Evolutionary conservation across 2,329 filamentous ascomycete species (phyloP), one percentile per base, ranked within the genome.

Genomic region (Xylariaceae sp.): DNA sequence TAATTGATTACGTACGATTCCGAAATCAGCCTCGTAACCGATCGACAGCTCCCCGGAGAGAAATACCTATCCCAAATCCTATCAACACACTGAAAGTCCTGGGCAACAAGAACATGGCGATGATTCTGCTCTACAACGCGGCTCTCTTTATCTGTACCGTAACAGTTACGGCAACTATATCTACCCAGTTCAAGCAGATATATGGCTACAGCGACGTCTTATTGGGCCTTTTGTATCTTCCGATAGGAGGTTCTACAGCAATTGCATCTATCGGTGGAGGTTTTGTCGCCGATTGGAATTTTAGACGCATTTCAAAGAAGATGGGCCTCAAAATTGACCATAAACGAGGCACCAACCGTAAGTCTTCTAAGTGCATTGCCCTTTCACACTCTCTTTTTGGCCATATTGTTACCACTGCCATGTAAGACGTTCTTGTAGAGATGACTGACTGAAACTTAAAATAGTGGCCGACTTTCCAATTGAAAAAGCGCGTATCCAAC

Each of bases 201-300:
- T 80, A 81, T 50, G 60, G 65, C 17, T 78, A 73, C 48, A 68
- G 70, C 52, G 69, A 76, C 35, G 62, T 80, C 11, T 64, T 75
- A 50, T 67, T 77, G 22, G 76, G 77, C 3, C 65, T 80, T 3
- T 77, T 76, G 52, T 80, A 75, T 54, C 65, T 80, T 11, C 76
- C 76, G 1, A 74, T 79, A 41, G 77, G 76, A 1, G 56, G 72
- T 2, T 75, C 75, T 3, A 77, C 73, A 46, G 73, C 68, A 32
- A 47, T 71, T 8, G 70, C 75, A 1, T 70, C 74, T 11, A 54
- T 79, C 21, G 60, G 63, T n/a, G 76, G 79, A 49, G 85, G 87
- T 5, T 73, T 74, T 52, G 58, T 79, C 5, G 67, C 78, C 38
- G 76, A 80, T 63, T 82, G 79, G 73, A 90, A 90, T 62, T 94